Evolutionary conservation across 129 eudicot species (phyloP).

Genomic region (Sambucus nigra): DNA sequence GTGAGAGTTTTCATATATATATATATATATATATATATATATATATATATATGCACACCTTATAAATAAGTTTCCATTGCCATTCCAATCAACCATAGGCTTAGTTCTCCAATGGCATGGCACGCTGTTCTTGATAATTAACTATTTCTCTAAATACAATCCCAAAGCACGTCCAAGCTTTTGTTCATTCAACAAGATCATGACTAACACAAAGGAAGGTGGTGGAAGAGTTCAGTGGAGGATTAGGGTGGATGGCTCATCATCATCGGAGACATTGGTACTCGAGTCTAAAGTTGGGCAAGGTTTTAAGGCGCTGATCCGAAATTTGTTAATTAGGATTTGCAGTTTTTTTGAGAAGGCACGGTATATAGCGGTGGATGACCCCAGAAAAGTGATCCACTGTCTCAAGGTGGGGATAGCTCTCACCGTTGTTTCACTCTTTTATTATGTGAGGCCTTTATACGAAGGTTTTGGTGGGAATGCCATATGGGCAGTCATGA

Average conservation of each 20-base stretch:
- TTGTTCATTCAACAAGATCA: constrained; percentile 2
- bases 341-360: constrained; percentile 34
- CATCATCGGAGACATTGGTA: constrained; percentile 27
- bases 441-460: constrained; percentile 69
- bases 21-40: too few species aligned
- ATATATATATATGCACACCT: too few species aligned
- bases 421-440: constrained; percentile 45
- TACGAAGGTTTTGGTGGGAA: constrained; percentile 57
- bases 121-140: constrained; percentile 8
- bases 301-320: constrained; percentile 24
- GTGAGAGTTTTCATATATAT: constrained; percentile 8
- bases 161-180: background rate
- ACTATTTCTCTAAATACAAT: constrained; percentile 12
- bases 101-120: constrained; percentile 6
- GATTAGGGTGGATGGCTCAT: constrained; percentile 30
- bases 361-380: constrained; percentile 54
- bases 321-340: constrained; percentile 11
- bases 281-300: constrained; percentile 29
- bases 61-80: constrained; percentile 13
- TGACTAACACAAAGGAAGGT: constrained; percentile 30
- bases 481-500: constrained; percentile 76
- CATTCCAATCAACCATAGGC: background rate
- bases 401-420: constrained; percentile 59
- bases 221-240: constrained; percentile 43
- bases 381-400: constrained; percentile 52